Conservation (phyloP, 1,284 basidiomycete species). For the Puccinia triticina region DNA sequence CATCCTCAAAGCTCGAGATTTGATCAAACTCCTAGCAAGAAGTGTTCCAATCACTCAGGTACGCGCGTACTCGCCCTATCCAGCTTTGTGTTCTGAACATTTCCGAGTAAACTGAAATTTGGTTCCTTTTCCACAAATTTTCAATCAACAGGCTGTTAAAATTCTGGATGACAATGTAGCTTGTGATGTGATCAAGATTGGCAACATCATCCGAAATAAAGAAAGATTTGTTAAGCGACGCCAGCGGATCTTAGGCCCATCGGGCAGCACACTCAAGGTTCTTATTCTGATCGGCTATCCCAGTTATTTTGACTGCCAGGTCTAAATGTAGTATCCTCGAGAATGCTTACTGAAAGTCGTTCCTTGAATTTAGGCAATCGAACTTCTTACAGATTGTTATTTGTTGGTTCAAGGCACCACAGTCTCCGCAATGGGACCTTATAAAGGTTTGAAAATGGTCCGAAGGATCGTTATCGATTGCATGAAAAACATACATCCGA, state of each 20-base stretch:
- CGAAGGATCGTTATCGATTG: conserved; percentile 93
- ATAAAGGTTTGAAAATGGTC: conserved; percentile 93
- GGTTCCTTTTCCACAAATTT: background rate
- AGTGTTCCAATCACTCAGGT: conserved; percentile 72
- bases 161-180: conserved; percentile 86
- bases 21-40: conserved; percentile 91
- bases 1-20: conserved; percentile 90
- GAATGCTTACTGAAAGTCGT: background rate
- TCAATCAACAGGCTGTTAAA: conserved; percentile 71
- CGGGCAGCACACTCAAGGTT: conserved; percentile 94
- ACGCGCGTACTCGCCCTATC: conserved; percentile 20
- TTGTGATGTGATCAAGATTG: conserved; percentile 98
- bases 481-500: conserved; percentile 99
- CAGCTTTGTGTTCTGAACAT: background rate
- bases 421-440: conserved; percentile 94
- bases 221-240: conserved; percentile 94
- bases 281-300: conserved; percentile 53
- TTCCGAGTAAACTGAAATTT: too few species aligned
- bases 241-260: conserved; percentile 94
- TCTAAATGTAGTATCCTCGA: background rate
- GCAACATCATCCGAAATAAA: conserved; percentile 89
- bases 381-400: conserved; percentile 93
- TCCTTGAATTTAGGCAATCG: conserved; percentile 75
- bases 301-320: background rate
- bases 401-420: conserved; percentile 98